These are phyloP conservation scores for Boletus mariae DNA, from an alignment of 1,284 basidiomycete species.

Conservation along the genomic window DNA sequence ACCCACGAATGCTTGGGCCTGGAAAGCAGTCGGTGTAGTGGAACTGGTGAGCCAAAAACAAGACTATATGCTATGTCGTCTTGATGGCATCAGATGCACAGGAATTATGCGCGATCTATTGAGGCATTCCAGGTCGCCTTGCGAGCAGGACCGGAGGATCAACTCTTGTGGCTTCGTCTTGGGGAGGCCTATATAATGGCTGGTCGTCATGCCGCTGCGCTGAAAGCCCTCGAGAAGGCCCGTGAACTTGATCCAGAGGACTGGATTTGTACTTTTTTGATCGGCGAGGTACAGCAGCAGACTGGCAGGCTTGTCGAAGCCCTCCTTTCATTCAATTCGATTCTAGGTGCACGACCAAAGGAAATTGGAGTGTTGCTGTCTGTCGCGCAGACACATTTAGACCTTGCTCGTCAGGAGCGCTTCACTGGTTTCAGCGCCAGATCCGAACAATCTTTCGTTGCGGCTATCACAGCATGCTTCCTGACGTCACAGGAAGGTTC, in stretches of 20 bases:
- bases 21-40: conserved; percentile 94
- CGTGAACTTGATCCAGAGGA: conserved; percentile 65
- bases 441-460: conserved; percentile 70
- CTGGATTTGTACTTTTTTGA: conserved; percentile 85
- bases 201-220: conserved; percentile 84
- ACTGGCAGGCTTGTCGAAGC: conserved; percentile 77
- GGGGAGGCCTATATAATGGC: conserved; percentile 90
- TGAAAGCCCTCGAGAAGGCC: conserved; percentile 83
- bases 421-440: conserved; percentile 70
- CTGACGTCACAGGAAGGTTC: conserved; percentile 52
- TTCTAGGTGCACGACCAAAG: conserved; percentile 55
- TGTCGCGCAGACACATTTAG: conserved; percentile 72
- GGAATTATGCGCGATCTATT: conserved; percentile 77
- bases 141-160: conserved; percentile 76
- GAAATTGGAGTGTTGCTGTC: conserved; percentile 74
- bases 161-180: conserved; percentile 82
- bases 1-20: conserved; percentile 92
- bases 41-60: conserved; percentile 65
- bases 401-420: conserved; percentile 66
- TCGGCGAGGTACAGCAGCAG: conserved; percentile 83
- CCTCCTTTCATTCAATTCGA: conserved; percentile 61
- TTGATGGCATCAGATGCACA: conserved; percentile 54
- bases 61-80: conserved; percentile 3
- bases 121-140: conserved; percentile 87
- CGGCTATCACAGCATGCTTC: conserved; percentile 56